Conservation (phyloP, 768 basidiomycete genomes). For the Rhodotorula sphaerocarpa region DNA sequence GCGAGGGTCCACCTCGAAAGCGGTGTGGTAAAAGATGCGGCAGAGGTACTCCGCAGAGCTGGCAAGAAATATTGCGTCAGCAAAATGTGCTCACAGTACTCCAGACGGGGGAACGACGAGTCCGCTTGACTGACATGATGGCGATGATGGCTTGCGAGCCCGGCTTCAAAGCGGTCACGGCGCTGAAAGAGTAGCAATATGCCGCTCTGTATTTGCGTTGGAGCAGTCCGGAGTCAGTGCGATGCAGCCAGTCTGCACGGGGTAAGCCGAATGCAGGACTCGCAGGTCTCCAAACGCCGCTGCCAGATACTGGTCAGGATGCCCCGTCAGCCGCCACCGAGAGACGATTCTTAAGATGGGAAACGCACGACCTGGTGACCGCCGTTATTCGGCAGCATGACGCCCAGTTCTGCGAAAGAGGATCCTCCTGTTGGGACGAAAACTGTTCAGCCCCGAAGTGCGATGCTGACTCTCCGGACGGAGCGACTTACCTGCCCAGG, state of each 20-base stretch:
- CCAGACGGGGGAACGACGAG: too few relatives aligned
- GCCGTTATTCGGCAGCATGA: constrained; percentile 63
- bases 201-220: background rate
- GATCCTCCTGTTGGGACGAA: constrained; percentile 7
- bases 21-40: constrained; percentile 70
- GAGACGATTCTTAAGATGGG: constrained; percentile 58
- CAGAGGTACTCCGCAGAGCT: constrained; percentile 57
- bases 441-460: background rate
- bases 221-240: constrained; percentile 24
- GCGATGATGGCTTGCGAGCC: constrained; percentile 24
- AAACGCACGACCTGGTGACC: constrained; percentile 67
- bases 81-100: background rate
- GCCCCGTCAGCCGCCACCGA: background rate
- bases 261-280: constrained; percentile 55
- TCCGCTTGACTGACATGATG: background rate
- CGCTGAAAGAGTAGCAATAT: constrained; percentile 91
- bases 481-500: constrained; percentile 76
- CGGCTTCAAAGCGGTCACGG: constrained; percentile 68
- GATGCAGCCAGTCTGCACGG: constrained; percentile 10
- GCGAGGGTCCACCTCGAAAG: constrained; percentile 62
- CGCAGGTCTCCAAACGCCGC: constrained; percentile 35
- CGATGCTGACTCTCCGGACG: background rate
- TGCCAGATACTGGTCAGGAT: constrained; percentile 36
- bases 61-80: constrained; percentile 1
- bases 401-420: constrained; percentile 48